Base-by-base conservation (phyloP, 352 stramenopile species). In the Peronospora belbahrii region DNA sequence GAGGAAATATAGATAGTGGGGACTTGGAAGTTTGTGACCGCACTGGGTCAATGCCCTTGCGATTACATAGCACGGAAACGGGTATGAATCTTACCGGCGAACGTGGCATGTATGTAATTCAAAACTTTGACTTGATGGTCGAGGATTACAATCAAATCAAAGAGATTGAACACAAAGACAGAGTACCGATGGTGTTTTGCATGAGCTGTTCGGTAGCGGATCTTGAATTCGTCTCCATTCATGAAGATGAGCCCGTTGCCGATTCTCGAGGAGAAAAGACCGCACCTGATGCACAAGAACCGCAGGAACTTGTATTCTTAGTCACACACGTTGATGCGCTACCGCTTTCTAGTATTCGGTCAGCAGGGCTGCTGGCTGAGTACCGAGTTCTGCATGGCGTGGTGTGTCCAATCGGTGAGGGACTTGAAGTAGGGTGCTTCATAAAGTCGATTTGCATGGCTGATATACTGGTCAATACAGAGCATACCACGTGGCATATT, bases 11-110 rank as follows among this genome's bases (percentile, higher is more conserved):
- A 2, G 38, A 60, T n/a, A 61, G 33, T 24, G 67, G 65, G 7
- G 55, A 74, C n/a, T 52, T 75, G 33, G 42, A 73, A 25, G 45
- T 75, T 37, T 69, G 52, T 49, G 67, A 79, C 46, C 62, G 62
- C 5, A 74, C 67, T 10, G 67, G 59, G 10, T 71, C 62, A 1
- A 36, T 72, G 6, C 35, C 62, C n/a, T 46, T 73, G 40, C 24
- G 45, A 40, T 28, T 70, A 32, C 31, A 39, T 30, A 32, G 37
- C 17, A 41, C n/a, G 9, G 32, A 37, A 7, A 34, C 6, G 10
- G 32, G 20, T 5, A 18, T 47, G 25, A 24, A 48, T 48, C 32
- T 34, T 20, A 46, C 45, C 5, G 34, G 13, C 32, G 43, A 30
- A 4, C 36, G 22, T 42, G 51, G 49, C 8, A 8, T 75, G 14